Base-by-base conservation (phyloP, 495 filamentous ascomycete species). In the Cladorrhinum samala region DNA sequence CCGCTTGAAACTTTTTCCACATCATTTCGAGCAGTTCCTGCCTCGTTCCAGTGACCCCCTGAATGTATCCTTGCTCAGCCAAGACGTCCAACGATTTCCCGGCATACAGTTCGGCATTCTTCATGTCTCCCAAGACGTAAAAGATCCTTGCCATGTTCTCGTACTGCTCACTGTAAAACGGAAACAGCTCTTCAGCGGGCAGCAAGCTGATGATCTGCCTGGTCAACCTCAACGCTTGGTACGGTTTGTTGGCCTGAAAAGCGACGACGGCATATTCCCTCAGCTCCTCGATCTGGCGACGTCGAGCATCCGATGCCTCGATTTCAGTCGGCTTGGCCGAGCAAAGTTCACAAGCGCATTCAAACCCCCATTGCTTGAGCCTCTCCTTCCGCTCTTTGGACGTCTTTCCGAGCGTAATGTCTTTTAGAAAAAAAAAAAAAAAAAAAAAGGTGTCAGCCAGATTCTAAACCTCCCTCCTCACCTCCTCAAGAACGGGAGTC, bases 91-190 rank as follows among this genome's bases (percentile, higher is more conserved):
- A 56, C 39, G 63, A 66, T 55, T 55, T 53, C 39, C 60, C 52
- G 1, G 63, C 67, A 19, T 68, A 70, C 50, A 64, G 62, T 5
- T 47, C 49, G 5, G 70, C 64, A 36, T 61, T 70, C 58, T 65
- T 47, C 53, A 33, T 57, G 30, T 74, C 68, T 18, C 56, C 39
- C 24, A 66, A 42, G 24, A 68, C 65, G 57, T 56, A 74, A 54
- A 66, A 74, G 9, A 72, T 53, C 17, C 70, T 56, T 37, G 67
- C 69, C 45, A 74, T 52, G 41, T 71, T 69, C 54, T 72, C 70
- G 38, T 70, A 72, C 46, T 70, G 68, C 50, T 70, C 68, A 2
- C 61, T 51, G 37, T 64, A 65, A 47, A 69, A 46, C 5, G 65
- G 64, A 16, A 62, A 61, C 20, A 73, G 61, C 18, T 66, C 63